Percentiles rank a stretch among this genome's conserved stretches.
These are phyloP conservation scores for Penicillium parvum DNA, from an alignment of 495 filamentous ascomycete species.

Conservation along the genomic window DNA sequence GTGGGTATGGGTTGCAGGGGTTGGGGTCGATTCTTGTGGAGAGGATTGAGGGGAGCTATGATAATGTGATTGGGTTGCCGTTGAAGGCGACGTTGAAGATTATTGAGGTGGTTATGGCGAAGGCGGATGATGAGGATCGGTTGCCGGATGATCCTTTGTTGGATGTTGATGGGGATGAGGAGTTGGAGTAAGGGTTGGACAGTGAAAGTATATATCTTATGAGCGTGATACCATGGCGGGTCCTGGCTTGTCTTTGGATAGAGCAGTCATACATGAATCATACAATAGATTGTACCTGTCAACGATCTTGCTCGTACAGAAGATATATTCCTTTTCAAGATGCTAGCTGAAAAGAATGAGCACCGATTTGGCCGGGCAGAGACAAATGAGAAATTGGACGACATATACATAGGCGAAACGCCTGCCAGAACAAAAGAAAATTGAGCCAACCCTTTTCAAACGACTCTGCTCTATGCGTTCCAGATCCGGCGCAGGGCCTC, in stretches of 20 bases:
- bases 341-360: slow-evolving; percentile 1
- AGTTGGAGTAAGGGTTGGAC: slow-evolving; percentile 13
- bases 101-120: slow-evolving; percentile 73
- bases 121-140: slow-evolving; percentile 51
- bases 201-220: background rate
- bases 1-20: slow-evolving; percentile 92
- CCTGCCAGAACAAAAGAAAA: slow-evolving; percentile 30
- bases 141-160: slow-evolving; percentile 24
- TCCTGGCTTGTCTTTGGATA: slow-evolving; percentile 2
- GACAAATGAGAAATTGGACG: slow-evolving; percentile 25
- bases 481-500: slow-evolving; percentile 83
- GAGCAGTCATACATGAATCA: slow-evolving; percentile 3
- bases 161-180: slow-evolving; percentile 24
- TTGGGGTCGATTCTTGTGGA: slow-evolving; percentile 81
- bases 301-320: slow-evolving; percentile 8
- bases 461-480: slow-evolving; percentile 53
- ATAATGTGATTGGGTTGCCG: slow-evolving; percentile 96
- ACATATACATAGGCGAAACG: slow-evolving; percentile 42
- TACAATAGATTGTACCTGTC: background rate
- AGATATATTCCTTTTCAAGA: slow-evolving; percentile 12
- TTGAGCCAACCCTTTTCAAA: slow-evolving; percentile 25
- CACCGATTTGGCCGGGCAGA: slow-evolving; percentile 23
- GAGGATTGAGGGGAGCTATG: slow-evolving; percentile 79
- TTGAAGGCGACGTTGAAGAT: slow-evolving; percentile 73
- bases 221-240: background rate